A percentile compares a stretch with the other conserved stretches of the same genome.
These are phyloP conservation scores for Aspergillus transmontanensis DNA, from an alignment of 2,329 filamentous ascomycete genomes.

Conservation along the genomic window DNA sequence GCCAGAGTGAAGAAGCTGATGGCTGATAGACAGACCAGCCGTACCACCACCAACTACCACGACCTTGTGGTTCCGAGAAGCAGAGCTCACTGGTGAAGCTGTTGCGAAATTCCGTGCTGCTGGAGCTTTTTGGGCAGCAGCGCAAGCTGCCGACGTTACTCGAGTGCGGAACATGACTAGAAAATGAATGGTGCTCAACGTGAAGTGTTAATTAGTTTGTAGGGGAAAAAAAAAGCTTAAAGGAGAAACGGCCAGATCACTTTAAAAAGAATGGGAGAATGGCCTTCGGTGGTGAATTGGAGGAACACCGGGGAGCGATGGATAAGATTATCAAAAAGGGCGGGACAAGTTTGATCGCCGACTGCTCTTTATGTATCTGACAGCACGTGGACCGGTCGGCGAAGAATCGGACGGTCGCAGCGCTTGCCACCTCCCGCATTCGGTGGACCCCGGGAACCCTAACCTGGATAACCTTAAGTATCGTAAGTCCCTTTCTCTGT, in stretches of 20 bases:
- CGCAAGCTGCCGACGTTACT: conserved; percentile 25
- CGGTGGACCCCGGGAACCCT: not conserved
- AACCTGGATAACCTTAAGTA: not conserved
- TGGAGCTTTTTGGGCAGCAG: conserved; percentile 17
- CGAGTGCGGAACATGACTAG: conserved; percentile 29
- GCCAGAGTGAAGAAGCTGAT: conserved; percentile 65
- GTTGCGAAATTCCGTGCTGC: conserved; percentile 28
- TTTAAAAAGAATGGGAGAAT: not conserved
- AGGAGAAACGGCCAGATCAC: not conserved
- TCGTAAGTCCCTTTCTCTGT: not conserved
- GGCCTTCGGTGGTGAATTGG: not conserved
- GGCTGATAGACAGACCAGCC: conserved; percentile 66
- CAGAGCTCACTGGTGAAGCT: conserved; percentile 37
- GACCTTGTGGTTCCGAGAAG: conserved; percentile 59
- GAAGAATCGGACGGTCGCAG: not conserved
- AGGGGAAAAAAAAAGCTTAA: not conserved
- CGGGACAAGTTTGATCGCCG: not conserved
- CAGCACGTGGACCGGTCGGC: conserved; percentile 1
- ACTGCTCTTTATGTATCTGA: conserved; percentile 1
- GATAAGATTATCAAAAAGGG: not conserved
- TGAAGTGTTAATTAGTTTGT: not conserved
- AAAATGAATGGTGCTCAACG: not conserved
- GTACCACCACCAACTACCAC: conserved; percentile 69
- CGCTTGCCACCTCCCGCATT: not conserved
- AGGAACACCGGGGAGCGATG: not conserved